These are phyloP conservation scores for Sordariomycetes sp. DNA, from an alignment of 2,329 filamentous ascomycete genomes.

Conservation along the genomic window DNA sequence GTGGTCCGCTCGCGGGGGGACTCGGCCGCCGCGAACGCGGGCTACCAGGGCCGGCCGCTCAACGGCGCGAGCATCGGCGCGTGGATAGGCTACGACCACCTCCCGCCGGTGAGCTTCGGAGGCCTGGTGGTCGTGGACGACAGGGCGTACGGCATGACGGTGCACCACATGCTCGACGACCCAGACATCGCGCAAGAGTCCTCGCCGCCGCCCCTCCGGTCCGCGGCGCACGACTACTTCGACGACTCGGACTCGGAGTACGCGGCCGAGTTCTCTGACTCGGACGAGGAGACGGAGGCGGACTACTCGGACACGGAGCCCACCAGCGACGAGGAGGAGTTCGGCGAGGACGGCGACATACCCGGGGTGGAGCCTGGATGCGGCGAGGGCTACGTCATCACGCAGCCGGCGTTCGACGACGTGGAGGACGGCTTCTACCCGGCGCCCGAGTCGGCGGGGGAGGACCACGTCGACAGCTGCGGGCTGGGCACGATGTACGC, in stretches of 20 bases:
- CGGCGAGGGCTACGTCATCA: constrained; percentile 70
- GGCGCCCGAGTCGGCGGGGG: constrained; percentile 55
- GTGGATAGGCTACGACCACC: constrained; percentile 72
- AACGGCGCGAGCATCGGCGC: constrained; percentile 92
- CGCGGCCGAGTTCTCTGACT: constrained; percentile 53
- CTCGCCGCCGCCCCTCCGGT: background rate
- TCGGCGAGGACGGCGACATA: constrained; percentile 61
- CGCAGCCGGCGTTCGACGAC: constrained; percentile 84
- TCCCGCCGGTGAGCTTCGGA: constrained; percentile 85
- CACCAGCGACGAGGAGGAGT: constrained; percentile 42
- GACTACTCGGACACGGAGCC: constrained; percentile 41
- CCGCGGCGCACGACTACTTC: constrained; percentile 9
- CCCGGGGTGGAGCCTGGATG: constrained; percentile 66
- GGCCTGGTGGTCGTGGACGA: constrained; percentile 79
- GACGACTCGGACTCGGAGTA: constrained; percentile 39
- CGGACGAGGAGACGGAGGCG: constrained; percentile 31
- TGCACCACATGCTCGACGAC: constrained; percentile 89
- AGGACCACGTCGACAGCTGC: constrained; percentile 75
- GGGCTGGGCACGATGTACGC: constrained; percentile 77
- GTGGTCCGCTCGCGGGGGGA: constrained; percentile 47
- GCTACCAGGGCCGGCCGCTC: constrained; percentile 65
- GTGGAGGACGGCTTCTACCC: constrained; percentile 77
- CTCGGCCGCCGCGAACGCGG: constrained; percentile 50
- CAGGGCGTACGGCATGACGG: constrained; percentile 84
- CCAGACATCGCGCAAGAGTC: constrained; percentile 29